phyloP scores from a whole-genome alignment of 2,329 filamentous ascomycete species.

The Aphanocladium album region DNA sequence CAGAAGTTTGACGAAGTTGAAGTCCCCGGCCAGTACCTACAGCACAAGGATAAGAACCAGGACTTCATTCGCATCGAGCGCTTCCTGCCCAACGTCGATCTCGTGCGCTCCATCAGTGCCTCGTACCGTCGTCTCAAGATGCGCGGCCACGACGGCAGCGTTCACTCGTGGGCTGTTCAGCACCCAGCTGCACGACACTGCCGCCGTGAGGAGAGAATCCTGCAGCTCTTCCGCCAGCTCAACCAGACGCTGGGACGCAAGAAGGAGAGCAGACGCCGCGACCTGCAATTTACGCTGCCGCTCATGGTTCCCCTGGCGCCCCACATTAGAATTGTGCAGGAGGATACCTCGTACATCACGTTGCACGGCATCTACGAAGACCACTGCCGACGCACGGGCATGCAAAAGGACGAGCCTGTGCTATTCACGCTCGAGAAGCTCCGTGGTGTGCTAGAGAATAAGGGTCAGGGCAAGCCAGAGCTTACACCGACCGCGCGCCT shows the following conservation, averaged over 20 bases:
- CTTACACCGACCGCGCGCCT: slow-evolving; percentile 68
- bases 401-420: slow-evolving; percentile 92
- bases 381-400: slow-evolving; percentile 78
- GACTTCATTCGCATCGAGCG: slow-evolving; percentile 97
- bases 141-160: slow-evolving; percentile 91
- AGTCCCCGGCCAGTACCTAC: slow-evolving; percentile 91
- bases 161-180: slow-evolving; percentile 96
- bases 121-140: slow-evolving; percentile 94
- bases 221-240: slow-evolving; percentile 96
- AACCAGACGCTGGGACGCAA: slow-evolving; percentile 87
- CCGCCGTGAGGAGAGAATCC: slow-evolving; percentile 85
- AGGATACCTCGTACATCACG: slow-evolving; percentile 90
- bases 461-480: slow-evolving; percentile 59
- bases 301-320: slow-evolving; percentile 94
- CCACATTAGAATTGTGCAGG: slow-evolving; percentile 90
- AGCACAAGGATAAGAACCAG: slow-evolving; percentile 98
- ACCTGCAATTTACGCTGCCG: slow-evolving; percentile 92
- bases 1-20: slow-evolving; percentile 98
- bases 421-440: slow-evolving; percentile 95
- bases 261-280: slow-evolving; percentile 90
- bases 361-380: slow-evolving; percentile 96
- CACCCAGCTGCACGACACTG: slow-evolving; percentile 91
- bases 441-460: slow-evolving; percentile 66
- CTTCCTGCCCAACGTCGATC: slow-evolving; percentile 90
- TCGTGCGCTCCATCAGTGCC: slow-evolving; percentile 83